Conservation (phyloP, 2,329 filamentous ascomycete genomes). For the Arthrobotrys musiformis region DNA sequence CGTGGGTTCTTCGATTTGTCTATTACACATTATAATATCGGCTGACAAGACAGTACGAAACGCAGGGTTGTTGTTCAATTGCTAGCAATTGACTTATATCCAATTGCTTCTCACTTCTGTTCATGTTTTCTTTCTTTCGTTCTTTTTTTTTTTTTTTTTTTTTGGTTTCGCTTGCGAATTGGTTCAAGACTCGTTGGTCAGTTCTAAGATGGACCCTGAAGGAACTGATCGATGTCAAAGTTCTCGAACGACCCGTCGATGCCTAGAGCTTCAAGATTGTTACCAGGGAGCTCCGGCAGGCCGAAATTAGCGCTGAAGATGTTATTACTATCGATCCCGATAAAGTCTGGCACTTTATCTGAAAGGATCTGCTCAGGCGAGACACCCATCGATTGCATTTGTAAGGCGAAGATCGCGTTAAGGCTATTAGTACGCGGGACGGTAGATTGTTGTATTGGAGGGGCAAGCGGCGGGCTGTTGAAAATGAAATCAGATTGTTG, state of each 20-base stretch:
- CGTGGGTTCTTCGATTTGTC: conserved; percentile 30
- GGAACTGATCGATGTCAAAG: conserved; percentile 43
- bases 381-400: conserved; percentile 30
- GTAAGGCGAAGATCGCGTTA: conserved; percentile 29
- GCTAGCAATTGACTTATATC: conserved; percentile 2
- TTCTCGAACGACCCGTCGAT: conserved; percentile 21
- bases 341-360: conserved; percentile 34
- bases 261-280: conserved; percentile 23
- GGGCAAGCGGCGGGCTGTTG: conserved; percentile 17
- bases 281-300: conserved; percentile 10
- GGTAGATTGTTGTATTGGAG: conserved; percentile 18
- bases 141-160: neutral
- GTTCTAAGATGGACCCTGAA: conserved; percentile 28
- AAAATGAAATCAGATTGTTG: conserved; percentile 32
- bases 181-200: conserved; percentile 10
- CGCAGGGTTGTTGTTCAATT: conserved; percentile 4
- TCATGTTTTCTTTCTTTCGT: neutral
- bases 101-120: conserved; percentile 3
- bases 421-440: conserved; percentile 29
- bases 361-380: conserved; percentile 30
- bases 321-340: conserved; percentile 15
- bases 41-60: conserved; percentile 15
- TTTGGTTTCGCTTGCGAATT: neutral
- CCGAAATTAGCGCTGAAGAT: conserved; percentile 14
- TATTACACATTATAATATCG: conserved; percentile 28